Evolutionary conservation across 2,329 filamentous ascomycete species (phyloP).

Genomic region (Alternaria sp.): DNA sequence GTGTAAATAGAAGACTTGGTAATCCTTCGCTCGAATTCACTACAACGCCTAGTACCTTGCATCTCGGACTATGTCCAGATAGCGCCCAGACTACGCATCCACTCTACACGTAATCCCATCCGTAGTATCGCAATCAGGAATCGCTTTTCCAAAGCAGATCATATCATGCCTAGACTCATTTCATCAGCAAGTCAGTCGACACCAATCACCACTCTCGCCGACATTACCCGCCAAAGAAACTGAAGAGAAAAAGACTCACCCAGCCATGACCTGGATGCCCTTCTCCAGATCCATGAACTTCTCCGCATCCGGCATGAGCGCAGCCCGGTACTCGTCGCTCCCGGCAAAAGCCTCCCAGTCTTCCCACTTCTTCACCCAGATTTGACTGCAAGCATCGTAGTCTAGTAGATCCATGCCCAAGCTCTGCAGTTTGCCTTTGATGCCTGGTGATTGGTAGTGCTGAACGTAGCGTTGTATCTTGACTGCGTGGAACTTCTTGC

Average conservation of each 20-base stretch:
- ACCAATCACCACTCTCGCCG: background rate
- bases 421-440: background rate
- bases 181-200: background rate
- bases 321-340: slow-evolving; percentile 28
- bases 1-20: background rate
- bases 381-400: slow-evolving; percentile 30
- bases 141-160: slow-evolving; percentile 34
- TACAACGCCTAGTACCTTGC: background rate
- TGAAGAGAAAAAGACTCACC: slow-evolving; percentile 1
- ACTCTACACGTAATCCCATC: slow-evolving; percentile 25
- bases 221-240: background rate
- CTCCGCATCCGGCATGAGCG: slow-evolving; percentile 29
- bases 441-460: background rate
- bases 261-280: slow-evolving; percentile 37
- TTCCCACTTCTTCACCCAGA: slow-evolving; percentile 34
- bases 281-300: slow-evolving; percentile 36
- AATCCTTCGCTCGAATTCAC: background rate
- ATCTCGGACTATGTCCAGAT: too few species aligned
- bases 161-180: slow-evolving; percentile 22
- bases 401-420: slow-evolving; percentile 9
- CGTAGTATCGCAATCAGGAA: slow-evolving; percentile 28
- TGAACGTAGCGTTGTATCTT: background rate
- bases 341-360: slow-evolving; percentile 30
- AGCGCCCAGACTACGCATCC: background rate
- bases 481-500: background rate